Evolutionary conservation across 495 filamentous ascomycete genomes (phyloP).

Genomic region (Daldinia loculata): DNA sequence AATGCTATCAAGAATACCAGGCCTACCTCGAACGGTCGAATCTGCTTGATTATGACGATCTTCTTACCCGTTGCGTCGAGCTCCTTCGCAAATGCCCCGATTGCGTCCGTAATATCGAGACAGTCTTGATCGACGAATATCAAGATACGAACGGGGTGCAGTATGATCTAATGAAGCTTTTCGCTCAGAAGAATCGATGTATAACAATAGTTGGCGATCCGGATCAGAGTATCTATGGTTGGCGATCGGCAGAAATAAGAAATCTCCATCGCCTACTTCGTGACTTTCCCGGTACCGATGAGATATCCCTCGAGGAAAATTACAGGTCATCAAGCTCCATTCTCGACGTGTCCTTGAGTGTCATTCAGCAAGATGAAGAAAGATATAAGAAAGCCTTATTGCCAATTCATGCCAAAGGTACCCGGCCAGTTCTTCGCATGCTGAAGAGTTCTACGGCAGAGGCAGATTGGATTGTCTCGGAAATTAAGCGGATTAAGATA

Average conservation of each 20-base stretch:
- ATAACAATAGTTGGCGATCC: conserved; percentile 98
- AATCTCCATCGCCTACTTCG: conserved; percentile 83
- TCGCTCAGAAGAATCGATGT: conserved; percentile 73
- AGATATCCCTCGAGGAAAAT: conserved; percentile 92
- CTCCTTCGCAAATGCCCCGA: conserved; percentile 78
- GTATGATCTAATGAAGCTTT: conserved; percentile 92
- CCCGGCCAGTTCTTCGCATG: conserved; percentile 83
- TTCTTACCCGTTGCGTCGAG: conserved; percentile 84
- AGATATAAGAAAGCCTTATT: conserved; percentile 80
- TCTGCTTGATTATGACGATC: conserved; percentile 93
- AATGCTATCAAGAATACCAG: conserved; percentile 83
- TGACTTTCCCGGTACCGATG: conserved; percentile 77
- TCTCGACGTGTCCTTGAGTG: conserved; percentile 76
- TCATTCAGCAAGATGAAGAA: conserved; percentile 90
- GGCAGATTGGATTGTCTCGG: conserved; percentile 87
- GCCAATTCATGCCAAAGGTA: conserved; percentile 82
- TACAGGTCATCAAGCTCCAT: conserved; percentile 96
- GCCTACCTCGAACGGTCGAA: conserved; percentile 75
- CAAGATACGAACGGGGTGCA: conserved; percentile 97
- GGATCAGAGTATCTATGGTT: conserved; percentile 98
- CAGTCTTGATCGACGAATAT: conserved; percentile 96
- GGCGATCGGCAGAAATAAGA: conserved; percentile 93
- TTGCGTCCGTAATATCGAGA: conserved; percentile 91
- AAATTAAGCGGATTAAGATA: conserved; percentile 75
- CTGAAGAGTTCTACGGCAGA: conserved; percentile 77